Percentiles rank a stretch among this genome's conserved stretches.
Conservation (phyloP, 768 basidiomycete genomes). For the Grammothele lineata region DNA sequence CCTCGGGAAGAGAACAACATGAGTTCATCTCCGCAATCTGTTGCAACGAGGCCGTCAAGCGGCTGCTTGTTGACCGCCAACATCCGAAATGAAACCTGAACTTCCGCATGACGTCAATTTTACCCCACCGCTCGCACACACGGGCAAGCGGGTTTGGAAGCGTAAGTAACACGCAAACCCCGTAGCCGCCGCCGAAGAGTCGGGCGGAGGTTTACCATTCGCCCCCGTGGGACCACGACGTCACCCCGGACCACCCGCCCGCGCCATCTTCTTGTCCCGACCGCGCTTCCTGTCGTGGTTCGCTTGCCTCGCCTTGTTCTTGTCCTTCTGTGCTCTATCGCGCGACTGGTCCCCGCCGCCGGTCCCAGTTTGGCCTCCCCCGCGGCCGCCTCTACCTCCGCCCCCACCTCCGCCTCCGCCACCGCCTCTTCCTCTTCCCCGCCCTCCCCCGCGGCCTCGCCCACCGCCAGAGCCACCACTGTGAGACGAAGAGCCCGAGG, state of each 20-base stretch:
- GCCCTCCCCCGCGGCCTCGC: slow-evolving; percentile 31
- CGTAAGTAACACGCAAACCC: background rate
- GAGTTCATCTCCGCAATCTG: no score
- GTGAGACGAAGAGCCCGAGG: background rate
- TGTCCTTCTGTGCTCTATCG: slow-evolving; percentile 71
- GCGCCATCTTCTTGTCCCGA: slow-evolving; percentile 86
- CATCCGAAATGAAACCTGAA: no score
- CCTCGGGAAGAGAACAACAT: no score
- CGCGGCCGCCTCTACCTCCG: no score
- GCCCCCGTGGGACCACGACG: no score
- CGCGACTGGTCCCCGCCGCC: slow-evolving; percentile 38
- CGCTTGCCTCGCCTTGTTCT: slow-evolving; percentile 65
- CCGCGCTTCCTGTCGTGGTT: slow-evolving; percentile 80
- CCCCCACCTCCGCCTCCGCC: slow-evolving; percentile 38
- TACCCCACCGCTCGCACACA: no score
- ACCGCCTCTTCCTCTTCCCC: slow-evolving; percentile 34
- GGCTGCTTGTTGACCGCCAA: no score
- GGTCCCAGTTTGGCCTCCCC: slow-evolving; percentile 35
- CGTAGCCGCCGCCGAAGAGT: no score
- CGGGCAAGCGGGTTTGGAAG: no score
- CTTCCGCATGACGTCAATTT: no score
- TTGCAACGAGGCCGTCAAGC: no score
- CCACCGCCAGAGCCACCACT: slow-evolving; percentile 39
- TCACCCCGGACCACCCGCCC: slow-evolving; percentile 39
- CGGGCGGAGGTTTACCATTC: no score